Evolutionary conservation across 2,329 filamentous ascomycete genomes (phyloP).

Genomic region (Sordariomycetes sp.): DNA sequence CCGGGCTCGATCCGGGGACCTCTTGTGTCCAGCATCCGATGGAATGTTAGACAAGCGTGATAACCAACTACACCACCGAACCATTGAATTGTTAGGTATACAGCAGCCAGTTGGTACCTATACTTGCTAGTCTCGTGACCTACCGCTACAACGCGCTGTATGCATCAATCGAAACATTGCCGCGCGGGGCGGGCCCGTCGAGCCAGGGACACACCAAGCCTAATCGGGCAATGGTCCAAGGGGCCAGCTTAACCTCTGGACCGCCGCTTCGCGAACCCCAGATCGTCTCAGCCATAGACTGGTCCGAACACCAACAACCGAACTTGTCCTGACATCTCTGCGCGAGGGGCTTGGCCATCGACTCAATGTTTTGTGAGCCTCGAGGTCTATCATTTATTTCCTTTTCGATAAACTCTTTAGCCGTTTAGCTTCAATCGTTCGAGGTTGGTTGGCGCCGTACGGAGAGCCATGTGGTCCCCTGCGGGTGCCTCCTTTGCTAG

Average conservation of each 20-base stretch:
- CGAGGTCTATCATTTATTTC: background rate
- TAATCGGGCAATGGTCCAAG: constrained; percentile 9
- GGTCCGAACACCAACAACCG: background rate
- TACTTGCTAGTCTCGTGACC: background rate
- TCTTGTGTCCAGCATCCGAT: background rate
- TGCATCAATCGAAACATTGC: background rate
- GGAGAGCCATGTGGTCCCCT: constrained; percentile 4
- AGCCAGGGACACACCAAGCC: constrained; percentile 7
- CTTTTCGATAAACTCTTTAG: background rate
- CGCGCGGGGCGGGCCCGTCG: background rate
- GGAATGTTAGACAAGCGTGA: background rate
- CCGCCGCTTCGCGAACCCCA: constrained; percentile 4
- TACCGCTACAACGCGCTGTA: background rate
- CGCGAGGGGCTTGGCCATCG: background rate
- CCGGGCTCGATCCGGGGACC: background rate
- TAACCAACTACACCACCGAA: background rate
- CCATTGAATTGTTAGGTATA: background rate
- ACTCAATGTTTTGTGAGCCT: background rate
- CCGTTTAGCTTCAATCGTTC: background rate
- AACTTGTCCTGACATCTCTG: background rate
- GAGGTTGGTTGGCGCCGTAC: background rate
- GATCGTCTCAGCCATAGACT: background rate
- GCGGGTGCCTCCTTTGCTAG: background rate
- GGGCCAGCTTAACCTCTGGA: constrained; percentile 12
- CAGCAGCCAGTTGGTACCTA: too few species aligned